Conservation (phyloP, 2,329 filamentous ascomycete species). For the Aspergillus quadricinctus region DNA sequence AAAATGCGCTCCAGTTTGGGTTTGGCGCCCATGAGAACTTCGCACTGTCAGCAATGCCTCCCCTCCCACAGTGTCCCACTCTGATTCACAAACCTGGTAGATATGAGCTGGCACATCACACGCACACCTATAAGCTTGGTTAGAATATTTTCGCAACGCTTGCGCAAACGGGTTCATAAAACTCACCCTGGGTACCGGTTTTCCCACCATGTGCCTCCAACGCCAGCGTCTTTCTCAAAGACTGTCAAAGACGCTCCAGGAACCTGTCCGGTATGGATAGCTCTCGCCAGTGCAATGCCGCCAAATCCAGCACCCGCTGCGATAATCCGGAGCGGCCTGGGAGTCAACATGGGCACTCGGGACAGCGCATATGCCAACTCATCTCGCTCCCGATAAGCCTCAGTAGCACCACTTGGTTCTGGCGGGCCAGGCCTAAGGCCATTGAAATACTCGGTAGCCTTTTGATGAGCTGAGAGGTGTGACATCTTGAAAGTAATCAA, state of each 20-base stretch:
- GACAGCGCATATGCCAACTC: not conserved
- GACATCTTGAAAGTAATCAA: no score
- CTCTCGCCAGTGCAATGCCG: slow-evolving; percentile 7
- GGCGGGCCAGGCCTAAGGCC: no score
- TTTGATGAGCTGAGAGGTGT: no score
- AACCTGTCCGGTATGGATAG: not conserved
- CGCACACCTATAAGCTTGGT: slow-evolving; percentile 15
- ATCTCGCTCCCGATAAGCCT: not conserved
- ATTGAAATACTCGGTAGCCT: no score
- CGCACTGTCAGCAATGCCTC: no score
- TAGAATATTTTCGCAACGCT: no score
- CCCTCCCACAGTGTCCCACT: no score
- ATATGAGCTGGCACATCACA: slow-evolving; percentile 29
- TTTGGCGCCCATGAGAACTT: slow-evolving; percentile 22
- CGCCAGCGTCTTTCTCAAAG: slow-evolving; percentile 21
- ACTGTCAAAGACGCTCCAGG: slow-evolving; percentile 4
- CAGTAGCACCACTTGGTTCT: not conserved
- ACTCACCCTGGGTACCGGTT: slow-evolving; percentile 22
- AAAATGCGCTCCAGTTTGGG: slow-evolving; percentile 5
- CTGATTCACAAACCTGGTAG: slow-evolving; percentile 17
- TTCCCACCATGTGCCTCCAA: slow-evolving; percentile 29
- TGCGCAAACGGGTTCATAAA: no score
- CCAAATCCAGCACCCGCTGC: slow-evolving; percentile 9
- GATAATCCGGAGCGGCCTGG: slow-evolving; percentile 4
- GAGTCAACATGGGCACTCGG: slow-evolving; percentile 1